Percentiles rank a stretch among this genome's conserved stretches.
Conservation (phyloP, 208 protist genomes). For the Herpetomonas tarakana region DNA sequence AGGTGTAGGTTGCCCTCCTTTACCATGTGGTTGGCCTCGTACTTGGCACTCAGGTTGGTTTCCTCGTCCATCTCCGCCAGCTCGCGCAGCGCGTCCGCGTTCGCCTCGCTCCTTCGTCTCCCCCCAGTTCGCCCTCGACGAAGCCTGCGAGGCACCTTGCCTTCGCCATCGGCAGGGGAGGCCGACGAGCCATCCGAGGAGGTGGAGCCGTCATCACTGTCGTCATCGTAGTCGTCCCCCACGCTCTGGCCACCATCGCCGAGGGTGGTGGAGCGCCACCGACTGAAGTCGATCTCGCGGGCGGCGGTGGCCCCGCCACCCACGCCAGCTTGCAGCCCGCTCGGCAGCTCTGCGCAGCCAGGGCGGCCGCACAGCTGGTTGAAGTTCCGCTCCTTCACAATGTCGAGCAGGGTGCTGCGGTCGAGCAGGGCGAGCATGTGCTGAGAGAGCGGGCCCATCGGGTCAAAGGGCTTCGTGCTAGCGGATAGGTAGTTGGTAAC, state of each 20-base stretch:
- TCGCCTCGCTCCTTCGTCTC: neutral
- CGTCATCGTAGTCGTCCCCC: too few relatives aligned
- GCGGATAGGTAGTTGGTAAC: slow-evolving; percentile 53
- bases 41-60: neutral
- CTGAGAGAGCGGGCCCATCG: slow-evolving; percentile 19
- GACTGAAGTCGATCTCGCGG: neutral
- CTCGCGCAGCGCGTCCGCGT: neutral
- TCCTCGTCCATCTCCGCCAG: neutral
- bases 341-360: slow-evolving; percentile 48
- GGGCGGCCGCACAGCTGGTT: slow-evolving; percentile 53
- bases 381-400: slow-evolving; percentile 70
- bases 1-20: neutral
- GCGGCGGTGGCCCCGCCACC: neutral
- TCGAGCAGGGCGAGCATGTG: slow-evolving; percentile 69
- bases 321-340: slow-evolving; percentile 14
- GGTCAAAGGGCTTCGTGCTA: slow-evolving; percentile 39
- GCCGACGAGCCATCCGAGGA: too few relatives aligned
- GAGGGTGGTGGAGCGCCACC: neutral
- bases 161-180: too few relatives aligned
- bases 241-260: too few relatives aligned
- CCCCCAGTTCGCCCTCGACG: neutral
- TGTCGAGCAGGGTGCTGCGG: slow-evolving; percentile 38
- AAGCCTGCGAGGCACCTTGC: too few relatives aligned
- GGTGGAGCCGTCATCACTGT: too few relatives aligned
- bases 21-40: neutral